phyloP scores from a whole-genome alignment of 805 yeast species.

The Saccharomycopsis sp. region DNA sequence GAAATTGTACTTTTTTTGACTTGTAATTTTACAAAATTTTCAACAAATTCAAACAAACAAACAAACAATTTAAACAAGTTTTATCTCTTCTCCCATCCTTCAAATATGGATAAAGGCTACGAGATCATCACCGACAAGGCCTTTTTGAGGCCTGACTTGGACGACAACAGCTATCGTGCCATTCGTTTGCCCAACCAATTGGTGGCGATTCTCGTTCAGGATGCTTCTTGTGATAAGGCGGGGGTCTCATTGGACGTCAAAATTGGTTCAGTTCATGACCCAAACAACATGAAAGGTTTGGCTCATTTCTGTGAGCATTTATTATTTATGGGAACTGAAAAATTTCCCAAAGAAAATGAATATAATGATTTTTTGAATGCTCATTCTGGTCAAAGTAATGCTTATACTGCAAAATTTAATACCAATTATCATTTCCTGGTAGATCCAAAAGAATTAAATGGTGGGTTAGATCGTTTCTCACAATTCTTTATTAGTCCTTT shows the following conservation, averaged over 20 bases:
- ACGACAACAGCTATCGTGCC: slow-evolving; percentile 67
- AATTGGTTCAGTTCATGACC: slow-evolving; percentile 69
- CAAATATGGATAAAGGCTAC: background rate
- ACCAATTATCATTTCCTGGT: slow-evolving; percentile 90
- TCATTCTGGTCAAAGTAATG: slow-evolving; percentile 86
- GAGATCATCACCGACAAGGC: slow-evolving; percentile 15
- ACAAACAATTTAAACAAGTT: too few relatives aligned
- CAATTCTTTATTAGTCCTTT: slow-evolving; percentile 87
- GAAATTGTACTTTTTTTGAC: background rate
- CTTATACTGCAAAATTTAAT: slow-evolving; percentile 80
- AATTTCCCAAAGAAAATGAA: slow-evolving; percentile 71
- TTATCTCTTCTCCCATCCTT: too few relatives aligned
- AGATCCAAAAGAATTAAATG: slow-evolving; percentile 61
- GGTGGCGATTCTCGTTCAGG: slow-evolving; percentile 54
- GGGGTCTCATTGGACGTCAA: slow-evolving; percentile 75
- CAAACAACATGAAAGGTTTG: slow-evolving; percentile 51
- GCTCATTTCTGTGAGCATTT: slow-evolving; percentile 75
- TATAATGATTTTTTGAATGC: slow-evolving; percentile 65
- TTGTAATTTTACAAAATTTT: too few relatives aligned
- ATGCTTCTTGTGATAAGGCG: slow-evolving; percentile 59
- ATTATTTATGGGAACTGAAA: slow-evolving; percentile 70
- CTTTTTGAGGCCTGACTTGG: slow-evolving; percentile 37
- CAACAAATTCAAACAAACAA: too few relatives aligned
- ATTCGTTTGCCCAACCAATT: slow-evolving; percentile 49
- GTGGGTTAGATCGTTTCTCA: slow-evolving; percentile 86